Base-by-base conservation (phyloP, 805 yeast species). In the Danielia reshetovae region DNA sequence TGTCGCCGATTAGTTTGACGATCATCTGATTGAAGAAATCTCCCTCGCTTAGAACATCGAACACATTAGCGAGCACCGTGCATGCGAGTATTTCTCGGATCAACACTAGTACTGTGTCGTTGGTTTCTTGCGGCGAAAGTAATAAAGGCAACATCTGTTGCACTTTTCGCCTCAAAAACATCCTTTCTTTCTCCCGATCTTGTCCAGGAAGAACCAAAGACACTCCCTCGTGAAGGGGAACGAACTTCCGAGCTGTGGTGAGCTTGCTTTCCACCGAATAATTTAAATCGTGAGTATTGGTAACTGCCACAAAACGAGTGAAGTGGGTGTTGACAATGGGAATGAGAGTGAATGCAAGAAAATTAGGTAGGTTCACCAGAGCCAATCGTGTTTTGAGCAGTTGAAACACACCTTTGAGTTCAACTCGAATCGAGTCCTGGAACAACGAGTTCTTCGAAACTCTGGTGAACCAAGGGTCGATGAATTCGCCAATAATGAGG, bases 11-110 rank as follows among this genome's bases (percentile, higher is more conserved):
- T 2, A 72, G 54, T 33, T 73, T 72, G 7, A 79, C 78, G 11
- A 87, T 67, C 26, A 69, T 49, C 36, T 77, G 74, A 53, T 89
- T 89, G 75, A 82, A 83, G 40, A 77, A 82, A 52, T 87, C 95
- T 1, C 90, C 76, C 31, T 83, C 89, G 0, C 81, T 60, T 1
- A 82, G 46, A 59, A 81, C 72, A 5, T 62, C 52, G 10, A 86
- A 42, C 0, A 87, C 75, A 35, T 75, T 70, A 16, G 77, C 65
- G 9, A 65, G 40, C 1, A 68, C 49, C 1, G 72, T 65, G 29
- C 72, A 66, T 0, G 85, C 54, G 2, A 86, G 34, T 5, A 89
- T 65, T 47, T 89, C 96, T 24, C 79, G 63, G 0, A 81, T 48
- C 7, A 89, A 59, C 0, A 70, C 54, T 0, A 44, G 38, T 0